These are phyloP conservation scores for Macrotyloma uniflorum DNA, from an alignment of 306 rosid species.

Conservation along the genomic window DNA sequence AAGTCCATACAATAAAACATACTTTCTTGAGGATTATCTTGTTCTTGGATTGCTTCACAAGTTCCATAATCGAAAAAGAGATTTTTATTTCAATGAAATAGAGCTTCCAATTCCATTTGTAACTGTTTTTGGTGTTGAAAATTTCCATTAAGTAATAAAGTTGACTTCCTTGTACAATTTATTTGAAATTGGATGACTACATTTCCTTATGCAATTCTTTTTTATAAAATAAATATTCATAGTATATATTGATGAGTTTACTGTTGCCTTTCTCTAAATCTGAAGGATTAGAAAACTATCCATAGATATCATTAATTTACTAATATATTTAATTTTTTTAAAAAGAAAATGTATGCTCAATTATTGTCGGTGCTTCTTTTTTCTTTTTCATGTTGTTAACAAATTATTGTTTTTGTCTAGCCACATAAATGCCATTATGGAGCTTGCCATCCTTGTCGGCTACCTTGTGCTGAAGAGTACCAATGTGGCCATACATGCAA, in stretches of 20 bases:
- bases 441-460: conserved; percentile 84
- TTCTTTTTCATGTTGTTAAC: conserved; percentile 25
- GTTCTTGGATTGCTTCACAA: background rate
- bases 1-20: background rate
- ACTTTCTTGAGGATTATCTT: background rate
- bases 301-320: background rate
- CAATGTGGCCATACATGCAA: conserved; percentile 88
- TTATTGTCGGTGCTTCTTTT: background rate
- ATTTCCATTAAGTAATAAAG: background rate
- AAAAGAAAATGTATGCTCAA: conserved; percentile 14
- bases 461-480: conserved; percentile 76
- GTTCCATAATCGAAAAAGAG: background rate
- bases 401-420: conserved; percentile 49
- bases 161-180: conserved; percentile 12
- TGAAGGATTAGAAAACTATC: no score
- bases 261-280: no score
- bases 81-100: no score
- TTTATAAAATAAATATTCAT: background rate
- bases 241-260: background rate
- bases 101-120: background rate
- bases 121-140: background rate
- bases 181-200: conserved; percentile 10
- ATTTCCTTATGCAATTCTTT: background rate
- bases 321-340: conserved; percentile 5
- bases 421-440: conserved; percentile 99